phyloP scores from a whole-genome alignment of 2,329 filamentous ascomycete genomes.

The Aureobasidium subglaciale region DNA sequence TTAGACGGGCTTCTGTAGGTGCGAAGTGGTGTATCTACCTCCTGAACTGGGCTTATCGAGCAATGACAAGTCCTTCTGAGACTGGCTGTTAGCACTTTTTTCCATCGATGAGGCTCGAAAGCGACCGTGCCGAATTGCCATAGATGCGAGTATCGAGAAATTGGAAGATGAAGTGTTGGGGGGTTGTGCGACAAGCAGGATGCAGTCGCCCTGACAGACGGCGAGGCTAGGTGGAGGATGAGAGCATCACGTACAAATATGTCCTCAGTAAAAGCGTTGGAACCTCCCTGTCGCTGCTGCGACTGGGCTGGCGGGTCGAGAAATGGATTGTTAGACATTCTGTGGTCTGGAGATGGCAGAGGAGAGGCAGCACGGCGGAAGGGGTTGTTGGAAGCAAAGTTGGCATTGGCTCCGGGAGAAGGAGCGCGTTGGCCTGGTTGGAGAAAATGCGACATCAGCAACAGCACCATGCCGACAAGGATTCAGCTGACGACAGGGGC shows the following conservation, averaged over 20 bases:
- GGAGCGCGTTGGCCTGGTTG: conserved; percentile 30
- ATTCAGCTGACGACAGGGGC: neutral
- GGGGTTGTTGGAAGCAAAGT: conserved; percentile 69
- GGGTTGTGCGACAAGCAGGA: conserved; percentile 1
- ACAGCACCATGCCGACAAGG: neutral
- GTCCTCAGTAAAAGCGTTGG: conserved; percentile 52
- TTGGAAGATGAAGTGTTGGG: neutral
- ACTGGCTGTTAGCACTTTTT: conserved; percentile 15
- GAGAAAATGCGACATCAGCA: conserved; percentile 7
- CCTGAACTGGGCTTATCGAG: conserved; percentile 49
- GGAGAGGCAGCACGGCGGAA: conserved; percentile 64
- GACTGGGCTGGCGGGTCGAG: conserved; percentile 39
- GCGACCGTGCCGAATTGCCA: neutral
- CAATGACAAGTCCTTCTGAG: conserved; percentile 60
- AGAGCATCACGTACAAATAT: conserved; percentile 62
- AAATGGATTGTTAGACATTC: conserved; percentile 68
- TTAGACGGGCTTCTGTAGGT: conserved; percentile 18
- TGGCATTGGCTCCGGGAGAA: conserved; percentile 51
- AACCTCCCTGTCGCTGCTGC: conserved; percentile 6
- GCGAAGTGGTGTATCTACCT: conserved; percentile 22
- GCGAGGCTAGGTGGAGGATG: neutral
- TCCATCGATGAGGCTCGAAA: neutral
- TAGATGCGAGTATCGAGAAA: neutral
- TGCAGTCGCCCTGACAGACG: neutral
- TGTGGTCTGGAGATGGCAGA: conserved; percentile 30